Base-by-base conservation (phyloP, 73 alveolate species). In the Blepharisma japonicum region DNA sequence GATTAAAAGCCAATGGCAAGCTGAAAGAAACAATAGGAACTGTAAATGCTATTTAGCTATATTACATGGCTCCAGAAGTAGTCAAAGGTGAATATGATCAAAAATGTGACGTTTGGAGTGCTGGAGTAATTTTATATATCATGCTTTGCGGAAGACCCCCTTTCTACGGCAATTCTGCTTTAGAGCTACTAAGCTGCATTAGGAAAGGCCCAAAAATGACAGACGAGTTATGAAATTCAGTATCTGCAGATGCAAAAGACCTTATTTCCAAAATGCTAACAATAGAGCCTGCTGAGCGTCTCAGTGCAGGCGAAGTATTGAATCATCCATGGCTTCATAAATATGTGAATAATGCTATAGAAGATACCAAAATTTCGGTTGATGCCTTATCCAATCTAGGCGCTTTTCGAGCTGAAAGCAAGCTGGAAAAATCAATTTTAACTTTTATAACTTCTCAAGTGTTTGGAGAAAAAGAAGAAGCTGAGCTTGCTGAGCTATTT, bases 291-390 rank as follows among this genome's bases (percentile, higher is more conserved):
- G 27, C 38, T 6, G 50, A 81, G 51, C 81, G 92, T 68, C 71
- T 71, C 49, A 61, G 92, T 32, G 92, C 92, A 14, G 84, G 81
- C 67, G 45, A 84, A 55, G 89, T 77, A 6, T 55, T 82, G 9
- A 79, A 84, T 5, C 91, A 84, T 82, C 79, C 79, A 6, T 84
- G 92, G 91, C 39, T 84, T 20, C 46, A 45, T 27, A 81, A 82
- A 45, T 61, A 61, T 25, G 47, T 14, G 23, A 39, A 49, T 53
- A 71, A 72, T 20, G 68, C 82, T 3, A 25, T 77, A n/a, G 39
- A 67, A 6, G 27, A 82, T 42, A 77, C 32, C 39, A 23, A 56
- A 48, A 79, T 80, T 39, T 9, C 80, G 55, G 54, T 66, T 54
- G 72, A 82, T 45, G 49, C 55, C 76, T 45, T 53, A 81, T 55